These are phyloP conservation scores for Blastosporella zonata DNA, from an alignment of 1,284 basidiomycete species.

Conservation along the genomic window DNA sequence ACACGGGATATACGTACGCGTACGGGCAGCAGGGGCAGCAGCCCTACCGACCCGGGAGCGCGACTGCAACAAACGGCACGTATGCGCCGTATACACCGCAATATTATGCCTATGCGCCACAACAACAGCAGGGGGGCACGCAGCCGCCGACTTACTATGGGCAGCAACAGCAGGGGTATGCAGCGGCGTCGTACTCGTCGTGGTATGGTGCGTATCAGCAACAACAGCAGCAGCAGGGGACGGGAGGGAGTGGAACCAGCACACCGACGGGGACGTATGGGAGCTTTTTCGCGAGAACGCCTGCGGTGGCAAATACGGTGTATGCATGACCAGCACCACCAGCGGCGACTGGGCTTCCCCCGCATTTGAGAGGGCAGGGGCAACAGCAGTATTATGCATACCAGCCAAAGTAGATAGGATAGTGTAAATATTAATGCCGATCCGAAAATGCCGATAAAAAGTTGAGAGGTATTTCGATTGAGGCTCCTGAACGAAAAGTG, in stretches of 20 bases:
- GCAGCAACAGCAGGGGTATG: conserved; percentile 33
- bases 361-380: conserved; percentile 28
- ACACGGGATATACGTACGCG: conserved; percentile 34
- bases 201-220: conserved; percentile 34
- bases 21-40: conserved; percentile 27
- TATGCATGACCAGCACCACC: conserved; percentile 17
- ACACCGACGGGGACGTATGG: conserved; percentile 45
- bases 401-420: not conserved
- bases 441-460: not conserved
- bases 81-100: conserved; percentile 34
- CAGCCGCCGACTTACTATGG: conserved; percentile 30
- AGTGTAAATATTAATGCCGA: not conserved
- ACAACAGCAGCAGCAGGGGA: conserved; percentile 21
- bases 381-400: conserved; percentile 26
- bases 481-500: too few species aligned
- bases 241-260: conserved; percentile 39
- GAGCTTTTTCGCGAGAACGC: conserved; percentile 33
- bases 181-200: conserved; percentile 29
- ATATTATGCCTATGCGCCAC: conserved; percentile 28
- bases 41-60: conserved; percentile 18
- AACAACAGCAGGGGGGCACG: not conserved
- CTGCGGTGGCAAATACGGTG: conserved; percentile 48
- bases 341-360: conserved; percentile 29
- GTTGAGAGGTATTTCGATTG: not conserved
- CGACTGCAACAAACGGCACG: conserved; percentile 20